Evolutionary conservation across 1,139 yeast genomes (phyloP).

Genomic region (Yamadazyma mexicana): DNA sequence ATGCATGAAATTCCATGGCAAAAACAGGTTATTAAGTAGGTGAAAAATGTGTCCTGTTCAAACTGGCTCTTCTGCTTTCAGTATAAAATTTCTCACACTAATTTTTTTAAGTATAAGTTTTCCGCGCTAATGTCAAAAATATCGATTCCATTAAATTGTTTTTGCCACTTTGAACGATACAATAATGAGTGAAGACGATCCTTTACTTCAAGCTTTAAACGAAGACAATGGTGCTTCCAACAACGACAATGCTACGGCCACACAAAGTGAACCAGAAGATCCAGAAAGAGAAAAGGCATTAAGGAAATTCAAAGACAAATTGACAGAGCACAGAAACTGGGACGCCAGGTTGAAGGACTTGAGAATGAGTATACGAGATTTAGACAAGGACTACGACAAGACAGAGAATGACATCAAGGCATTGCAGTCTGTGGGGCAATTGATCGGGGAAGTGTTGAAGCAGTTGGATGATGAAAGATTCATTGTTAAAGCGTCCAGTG

Average conservation of each 20-base stretch:
- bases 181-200: slow-evolving; percentile 19
- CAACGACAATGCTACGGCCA: slow-evolving; percentile 2
- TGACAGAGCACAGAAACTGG: slow-evolving; percentile 92
- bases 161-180: slow-evolving; percentile 10
- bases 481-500: slow-evolving; percentile 95
- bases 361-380: slow-evolving; percentile 77
- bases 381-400: slow-evolving; percentile 83
- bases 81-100: neutral
- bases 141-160: neutral
- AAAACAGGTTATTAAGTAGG: no score
- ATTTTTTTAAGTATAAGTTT: no score
- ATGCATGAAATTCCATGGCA: slow-evolving; percentile 86
- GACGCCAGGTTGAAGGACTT: slow-evolving; percentile 87
- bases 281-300: slow-evolving; percentile 82
- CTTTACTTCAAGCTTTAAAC: slow-evolving; percentile 19
- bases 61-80: no score
- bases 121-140: no score
- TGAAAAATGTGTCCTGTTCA: no score
- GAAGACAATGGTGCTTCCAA: slow-evolving; percentile 8
- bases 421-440: slow-evolving; percentile 94
- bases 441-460: slow-evolving; percentile 95
- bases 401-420: slow-evolving; percentile 98
- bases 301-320: slow-evolving; percentile 76
- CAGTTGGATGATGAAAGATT: slow-evolving; percentile 93
- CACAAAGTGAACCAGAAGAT: slow-evolving; percentile 43